Evolutionary conservation across 768 basidiomycete genomes (phyloP).

Genomic region (Hypholoma fasciculare): DNA sequence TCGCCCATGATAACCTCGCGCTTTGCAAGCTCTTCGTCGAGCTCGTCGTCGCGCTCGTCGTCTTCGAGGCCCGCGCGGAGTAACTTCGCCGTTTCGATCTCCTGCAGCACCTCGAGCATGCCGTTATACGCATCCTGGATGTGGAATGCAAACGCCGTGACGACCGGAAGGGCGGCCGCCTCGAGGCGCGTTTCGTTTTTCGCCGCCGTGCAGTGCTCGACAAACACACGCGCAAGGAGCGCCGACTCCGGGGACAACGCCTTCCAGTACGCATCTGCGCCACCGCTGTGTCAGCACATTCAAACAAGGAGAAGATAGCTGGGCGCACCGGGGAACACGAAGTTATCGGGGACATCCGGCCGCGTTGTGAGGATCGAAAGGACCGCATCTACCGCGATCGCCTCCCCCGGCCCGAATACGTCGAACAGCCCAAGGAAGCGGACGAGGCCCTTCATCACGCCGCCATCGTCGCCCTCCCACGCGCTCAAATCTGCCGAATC

Average conservation of each 20-base stretch:
- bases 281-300: neutral
- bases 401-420: constrained; percentile 64
- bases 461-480: constrained; percentile 45
- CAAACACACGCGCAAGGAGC: constrained; percentile 81
- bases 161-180: constrained; percentile 71
- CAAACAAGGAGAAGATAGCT: neutral
- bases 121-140: constrained; percentile 81
- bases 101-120: constrained; percentile 40
- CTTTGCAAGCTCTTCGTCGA: constrained; percentile 62
- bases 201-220: constrained; percentile 72
- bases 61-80: constrained; percentile 30
- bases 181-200: constrained; percentile 70
- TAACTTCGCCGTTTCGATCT: constrained; percentile 36
- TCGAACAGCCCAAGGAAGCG: constrained; percentile 50
- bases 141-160: constrained; percentile 87
- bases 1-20: constrained; percentile 78
- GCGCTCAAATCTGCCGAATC: constrained; percentile 30
- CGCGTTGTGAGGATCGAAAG: constrained; percentile 72
- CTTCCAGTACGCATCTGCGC: constrained; percentile 66
- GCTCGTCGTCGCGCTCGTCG: constrained; percentile 42
- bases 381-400: constrained; percentile 83
- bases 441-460: constrained; percentile 45
- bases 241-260: constrained; percentile 76
- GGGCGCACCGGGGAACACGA: constrained; percentile 72
- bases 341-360: constrained; percentile 64